A percentile compares a stretch with the other conserved stretches of the same genome.
These are phyloP conservation scores for Candida wancherniae DNA, from an alignment of 805 yeast species.

Conservation along the genomic window DNA sequence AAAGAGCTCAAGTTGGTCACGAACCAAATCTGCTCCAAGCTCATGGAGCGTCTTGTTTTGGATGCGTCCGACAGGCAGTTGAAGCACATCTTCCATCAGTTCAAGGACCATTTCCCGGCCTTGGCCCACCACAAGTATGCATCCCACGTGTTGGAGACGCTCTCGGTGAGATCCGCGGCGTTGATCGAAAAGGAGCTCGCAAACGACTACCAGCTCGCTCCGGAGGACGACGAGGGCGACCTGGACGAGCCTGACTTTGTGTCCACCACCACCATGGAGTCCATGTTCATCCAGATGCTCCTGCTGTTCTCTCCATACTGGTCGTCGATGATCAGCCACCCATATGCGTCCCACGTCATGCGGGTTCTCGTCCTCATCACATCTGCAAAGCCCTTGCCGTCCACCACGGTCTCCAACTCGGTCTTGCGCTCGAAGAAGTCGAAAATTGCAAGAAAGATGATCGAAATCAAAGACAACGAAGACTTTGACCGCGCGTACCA, in stretches of 20 bases:
- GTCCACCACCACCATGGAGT: slow-evolving; percentile 54
- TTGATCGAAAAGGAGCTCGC: slow-evolving; percentile 69
- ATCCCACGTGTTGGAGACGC: slow-evolving; percentile 89
- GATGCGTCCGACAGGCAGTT: slow-evolving; percentile 61
- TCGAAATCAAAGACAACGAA: slow-evolving; percentile 74
- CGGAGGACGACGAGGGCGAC: slow-evolving; percentile 22
- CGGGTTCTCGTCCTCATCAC: slow-evolving; percentile 66
- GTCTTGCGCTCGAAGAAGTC: slow-evolving; percentile 78
- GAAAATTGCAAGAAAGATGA: slow-evolving; percentile 89
- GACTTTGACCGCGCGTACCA: slow-evolving; percentile 64
- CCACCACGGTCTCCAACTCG: slow-evolving; percentile 62
- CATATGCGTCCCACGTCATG: slow-evolving; percentile 84
- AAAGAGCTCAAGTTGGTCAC: slow-evolving; percentile 90
- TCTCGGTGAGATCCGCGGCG: slow-evolving; percentile 70
- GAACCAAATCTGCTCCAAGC: slow-evolving; percentile 90
- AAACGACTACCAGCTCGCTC: slow-evolving; percentile 26
- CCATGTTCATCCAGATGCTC: slow-evolving; percentile 57
- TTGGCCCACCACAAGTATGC: slow-evolving; percentile 84
- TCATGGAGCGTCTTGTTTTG: slow-evolving; percentile 81
- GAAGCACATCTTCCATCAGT: slow-evolving; percentile 58
- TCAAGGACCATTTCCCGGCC: slow-evolving; percentile 69
- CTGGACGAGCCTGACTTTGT: slow-evolving; percentile 30
- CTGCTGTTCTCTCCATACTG: slow-evolving; percentile 62
- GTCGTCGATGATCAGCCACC: slow-evolving; percentile 59
- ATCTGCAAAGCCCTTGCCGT: slow-evolving; percentile 75